Evolutionary conservation across 1,284 basidiomycete species (phyloP), one percentile per base, ranked within the genome.

Genomic region (Inonotus hispidus): DNA sequence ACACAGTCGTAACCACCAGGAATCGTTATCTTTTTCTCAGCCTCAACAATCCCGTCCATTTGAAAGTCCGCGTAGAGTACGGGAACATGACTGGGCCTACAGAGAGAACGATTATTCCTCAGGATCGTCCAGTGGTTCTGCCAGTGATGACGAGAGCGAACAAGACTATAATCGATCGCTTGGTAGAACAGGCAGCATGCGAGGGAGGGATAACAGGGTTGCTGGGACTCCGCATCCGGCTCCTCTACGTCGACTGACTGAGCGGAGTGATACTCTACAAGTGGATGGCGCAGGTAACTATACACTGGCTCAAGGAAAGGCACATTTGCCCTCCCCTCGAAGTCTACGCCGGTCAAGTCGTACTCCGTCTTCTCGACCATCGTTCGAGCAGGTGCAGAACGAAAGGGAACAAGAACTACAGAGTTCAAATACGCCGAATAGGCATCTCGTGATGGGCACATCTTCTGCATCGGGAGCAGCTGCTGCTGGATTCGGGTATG

Each of bases 261-360:
- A 56, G 16, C 60, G 60, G 10, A 50, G 13, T n/a, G 54, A 61
- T 23, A 56, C 60, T 25, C 16, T 61, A n/a, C 53, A 54, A 23
- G 50, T 52, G 8, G 50, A 35, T 23, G 27, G 27, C 16, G 16
- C 32, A n/a, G 50, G 29, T 4, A 21, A 5, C 8, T 25, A 14
- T 14, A 35, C 50, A 35, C 3, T n/a, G 16, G 35, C 32, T 8
- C 50, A 52, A 16, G 50, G 16, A n/a, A 38, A 56, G 41, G 38
- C 55, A 5, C 55, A 56, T 23, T 27, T 62, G 23, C 60, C 60
- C 1, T 62, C 60, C 4, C 60, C 60, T 3, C 47, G 56, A 19
- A 62, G 60, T 25, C 49, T 62, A 11, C 55, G 56, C 49, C 55
- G 53, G 16, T 53, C 55, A 32, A 58, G 55, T 23, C 60, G 60